phyloP scores from a whole-genome alignment of 805 yeast genomes.

The Hanseniaspora vineae region DNA sequence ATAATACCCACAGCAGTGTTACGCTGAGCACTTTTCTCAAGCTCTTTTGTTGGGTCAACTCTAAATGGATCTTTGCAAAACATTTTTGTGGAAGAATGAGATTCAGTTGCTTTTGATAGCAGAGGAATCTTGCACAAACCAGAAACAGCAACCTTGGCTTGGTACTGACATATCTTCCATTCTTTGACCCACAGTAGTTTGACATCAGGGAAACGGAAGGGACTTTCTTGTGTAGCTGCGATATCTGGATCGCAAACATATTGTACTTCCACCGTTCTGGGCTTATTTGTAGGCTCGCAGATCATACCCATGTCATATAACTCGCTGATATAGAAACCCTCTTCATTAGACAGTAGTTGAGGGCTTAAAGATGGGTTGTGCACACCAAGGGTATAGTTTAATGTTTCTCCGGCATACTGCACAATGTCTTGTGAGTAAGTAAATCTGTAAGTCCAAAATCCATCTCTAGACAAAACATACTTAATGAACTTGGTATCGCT shows the following conservation, averaged over 20 bases:
- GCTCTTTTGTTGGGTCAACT: too few relatives aligned
- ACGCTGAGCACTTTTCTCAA: too few relatives aligned
- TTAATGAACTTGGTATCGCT: not conserved
- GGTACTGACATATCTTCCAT: constrained; percentile 44
- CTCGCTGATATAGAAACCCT: constrained; percentile 24
- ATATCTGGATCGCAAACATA: constrained; percentile 38
- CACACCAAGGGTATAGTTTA: not conserved
- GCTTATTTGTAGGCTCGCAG: constrained; percentile 46
- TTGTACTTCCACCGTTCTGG: constrained; percentile 41
- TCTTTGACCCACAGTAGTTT: constrained; percentile 34
- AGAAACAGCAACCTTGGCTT: constrained; percentile 37
- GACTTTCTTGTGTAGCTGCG: not conserved
- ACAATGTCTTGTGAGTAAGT: not conserved
- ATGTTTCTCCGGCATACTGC: not conserved
- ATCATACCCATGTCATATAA: constrained; percentile 36
- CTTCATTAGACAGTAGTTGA: constrained; percentile 16
- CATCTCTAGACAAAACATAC: not conserved
- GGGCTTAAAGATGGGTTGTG: not conserved
- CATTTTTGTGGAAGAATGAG: too few relatives aligned
- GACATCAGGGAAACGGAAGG: not conserved
- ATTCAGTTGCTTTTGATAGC: constrained; percentile 10
- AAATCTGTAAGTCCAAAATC: not conserved
- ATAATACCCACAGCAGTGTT: too few relatives aligned
- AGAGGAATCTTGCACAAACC: constrained; percentile 31
- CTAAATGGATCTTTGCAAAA: not conserved